These are phyloP conservation scores for Phaeotremella fagi DNA, from an alignment of 768 basidiomycete genomes.

Conservation along the genomic window DNA sequence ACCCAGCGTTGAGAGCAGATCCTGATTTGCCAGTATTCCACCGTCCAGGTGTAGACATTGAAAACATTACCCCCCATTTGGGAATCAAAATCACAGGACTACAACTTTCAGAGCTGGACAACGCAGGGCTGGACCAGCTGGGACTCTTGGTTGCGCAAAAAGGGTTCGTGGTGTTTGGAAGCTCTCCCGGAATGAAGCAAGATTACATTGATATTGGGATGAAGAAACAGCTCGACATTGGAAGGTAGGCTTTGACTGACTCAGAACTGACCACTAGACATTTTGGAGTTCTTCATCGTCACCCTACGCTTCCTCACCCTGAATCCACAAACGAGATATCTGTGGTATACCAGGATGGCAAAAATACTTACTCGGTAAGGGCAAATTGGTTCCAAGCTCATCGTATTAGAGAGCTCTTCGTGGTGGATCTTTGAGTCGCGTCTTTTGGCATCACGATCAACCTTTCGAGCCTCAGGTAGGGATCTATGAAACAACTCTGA, in stretches of 20 bases:
- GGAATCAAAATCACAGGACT: conserved; percentile 7
- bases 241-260: neutral
- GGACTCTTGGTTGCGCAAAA: conserved; percentile 11
- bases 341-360: neutral
- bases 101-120: conserved; percentile 4
- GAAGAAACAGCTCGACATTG: conserved; percentile 14
- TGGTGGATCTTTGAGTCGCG: neutral
- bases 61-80: conserved; percentile 10
- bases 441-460: neutral
- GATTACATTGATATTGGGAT: conserved; percentile 8
- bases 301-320: neutral
- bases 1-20: neutral
- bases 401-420: neutral
- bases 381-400: no score
- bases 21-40: neutral
- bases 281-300: neutral
- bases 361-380: neutral
- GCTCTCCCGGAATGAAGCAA: conserved; percentile 1
- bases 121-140: conserved; percentile 12
- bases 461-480: neutral
- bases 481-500: neutral
- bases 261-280: neutral
- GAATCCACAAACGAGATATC: neutral
- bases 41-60: neutral
- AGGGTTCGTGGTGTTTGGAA: conserved; percentile 11